Evolutionary conservation across 2,329 filamentous ascomycete species (phyloP).

Genomic region (Tolypocladium inflatum): DNA sequence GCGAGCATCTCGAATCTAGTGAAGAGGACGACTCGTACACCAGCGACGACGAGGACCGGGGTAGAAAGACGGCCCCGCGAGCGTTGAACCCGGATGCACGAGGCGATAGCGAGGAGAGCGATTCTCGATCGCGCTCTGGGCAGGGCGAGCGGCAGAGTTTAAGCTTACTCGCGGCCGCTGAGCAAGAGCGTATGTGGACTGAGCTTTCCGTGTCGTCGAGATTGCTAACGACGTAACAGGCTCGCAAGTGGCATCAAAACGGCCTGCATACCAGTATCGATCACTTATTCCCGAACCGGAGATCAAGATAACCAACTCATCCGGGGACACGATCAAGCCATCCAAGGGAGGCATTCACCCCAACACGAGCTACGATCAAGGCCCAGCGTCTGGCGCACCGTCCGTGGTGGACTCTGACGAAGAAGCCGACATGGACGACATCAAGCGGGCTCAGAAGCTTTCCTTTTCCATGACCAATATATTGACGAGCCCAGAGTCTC

Average conservation of each 20-base stretch:
- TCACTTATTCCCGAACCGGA: slow-evolving; percentile 58
- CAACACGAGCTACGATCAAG: slow-evolving; percentile 72
- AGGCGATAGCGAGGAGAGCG: slow-evolving; percentile 23
- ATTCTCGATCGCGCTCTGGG: slow-evolving; percentile 18
- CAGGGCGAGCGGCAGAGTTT: slow-evolving; percentile 34
- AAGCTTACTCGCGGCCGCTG: slow-evolving; percentile 63
- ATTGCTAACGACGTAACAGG: slow-evolving; percentile 27
- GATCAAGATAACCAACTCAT: slow-evolving; percentile 54
- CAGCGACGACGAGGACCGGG: slow-evolving; percentile 61
- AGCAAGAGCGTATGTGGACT: slow-evolving; percentile 62
- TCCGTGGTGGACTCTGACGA: slow-evolving; percentile 72
- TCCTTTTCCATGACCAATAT: slow-evolving; percentile 73
- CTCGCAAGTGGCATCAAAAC: slow-evolving; percentile 42
- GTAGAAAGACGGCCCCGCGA: slow-evolving; percentile 46
- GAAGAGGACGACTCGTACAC: slow-evolving; percentile 57
- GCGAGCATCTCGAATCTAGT: slow-evolving; percentile 57
- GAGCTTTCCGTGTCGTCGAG: not conserved
- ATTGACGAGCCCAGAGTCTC: slow-evolving; percentile 62
- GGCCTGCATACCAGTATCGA: slow-evolving; percentile 43
- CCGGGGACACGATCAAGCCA: slow-evolving; percentile 49
- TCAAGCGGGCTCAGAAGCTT: slow-evolving; percentile 80
- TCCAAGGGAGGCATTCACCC: slow-evolving; percentile 61
- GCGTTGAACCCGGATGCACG: slow-evolving; percentile 31
- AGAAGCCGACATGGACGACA: slow-evolving; percentile 74
- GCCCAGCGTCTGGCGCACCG: slow-evolving; percentile 43